A percentile compares a stretch with the other conserved stretches of the same genome.
Evolutionary conservation across 768 basidiomycete species (phyloP).

Genomic region (Hygrophorus russula): DNA sequence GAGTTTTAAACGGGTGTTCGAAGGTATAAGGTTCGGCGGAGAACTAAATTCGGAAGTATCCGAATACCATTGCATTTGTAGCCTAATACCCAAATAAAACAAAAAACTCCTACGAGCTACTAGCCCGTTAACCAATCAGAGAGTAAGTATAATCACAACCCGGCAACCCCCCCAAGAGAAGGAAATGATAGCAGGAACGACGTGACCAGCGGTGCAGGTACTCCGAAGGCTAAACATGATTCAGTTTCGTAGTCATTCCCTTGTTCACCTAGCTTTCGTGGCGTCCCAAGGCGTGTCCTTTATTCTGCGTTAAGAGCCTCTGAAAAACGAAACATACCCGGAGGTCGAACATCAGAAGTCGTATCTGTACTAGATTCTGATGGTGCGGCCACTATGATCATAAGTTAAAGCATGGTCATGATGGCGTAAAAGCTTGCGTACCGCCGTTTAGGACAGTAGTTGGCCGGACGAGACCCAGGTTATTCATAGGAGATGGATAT

Average conservation of each 20-base stretch:
- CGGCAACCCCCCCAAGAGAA: slow-evolving; percentile 17
- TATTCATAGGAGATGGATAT: slow-evolving; percentile 1
- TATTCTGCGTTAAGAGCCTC: no score
- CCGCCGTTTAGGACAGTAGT: neutral
- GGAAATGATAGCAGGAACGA: slow-evolving; percentile 10
- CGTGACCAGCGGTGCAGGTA: slow-evolving; percentile 6
- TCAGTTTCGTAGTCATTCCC: neutral
- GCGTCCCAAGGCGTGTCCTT: neutral
- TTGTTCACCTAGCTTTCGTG: neutral
- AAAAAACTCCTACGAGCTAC: neutral
- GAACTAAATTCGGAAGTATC: no score
- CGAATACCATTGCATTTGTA: neutral
- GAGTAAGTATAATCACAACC: slow-evolving; percentile 3
- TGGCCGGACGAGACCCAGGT: neutral
- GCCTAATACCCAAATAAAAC: slow-evolving; percentile 2
- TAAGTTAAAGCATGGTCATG: no score
- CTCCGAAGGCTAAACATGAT: slow-evolving; percentile 11
- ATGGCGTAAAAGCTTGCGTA: no score
- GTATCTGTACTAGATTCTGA: no score
- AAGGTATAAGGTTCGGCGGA: neutral
- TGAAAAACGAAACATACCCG: neutral
- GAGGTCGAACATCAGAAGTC: neutral
- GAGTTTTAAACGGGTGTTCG: slow-evolving; percentile 4
- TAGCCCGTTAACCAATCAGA: no score
- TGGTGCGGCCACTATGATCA: no score